Evolutionary conservation across 495 filamentous ascomycete species (phyloP).

Genomic region (Annulohypoxylon stygium): DNA sequence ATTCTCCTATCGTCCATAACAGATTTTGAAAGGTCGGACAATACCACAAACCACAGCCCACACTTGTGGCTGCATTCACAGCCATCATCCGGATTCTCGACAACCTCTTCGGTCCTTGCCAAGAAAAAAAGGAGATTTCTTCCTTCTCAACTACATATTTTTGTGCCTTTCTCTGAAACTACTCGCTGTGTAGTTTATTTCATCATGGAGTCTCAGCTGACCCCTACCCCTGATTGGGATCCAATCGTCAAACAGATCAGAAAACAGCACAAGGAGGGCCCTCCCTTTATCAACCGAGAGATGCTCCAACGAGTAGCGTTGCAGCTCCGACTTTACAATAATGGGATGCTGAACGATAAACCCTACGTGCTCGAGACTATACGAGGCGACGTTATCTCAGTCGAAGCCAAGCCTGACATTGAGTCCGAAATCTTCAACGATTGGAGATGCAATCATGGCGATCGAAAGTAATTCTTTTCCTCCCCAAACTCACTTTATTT

Average conservation of each 20-base stretch:
- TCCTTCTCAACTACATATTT: too few relatives aligned
- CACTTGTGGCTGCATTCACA: too few relatives aligned
- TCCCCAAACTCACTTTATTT: neutral
- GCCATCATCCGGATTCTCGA: too few relatives aligned
- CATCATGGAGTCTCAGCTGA: neutral
- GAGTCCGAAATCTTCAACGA: conserved; percentile 11
- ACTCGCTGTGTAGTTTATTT: too few relatives aligned
- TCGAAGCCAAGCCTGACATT: neutral
- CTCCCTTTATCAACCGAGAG: conserved; percentile 9
- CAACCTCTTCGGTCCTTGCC: too few relatives aligned
- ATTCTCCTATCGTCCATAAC: neutral
- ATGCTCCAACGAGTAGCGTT: neutral
- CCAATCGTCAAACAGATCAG: conserved; percentile 3
- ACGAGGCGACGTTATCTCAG: conserved; percentile 21
- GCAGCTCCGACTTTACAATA: conserved; percentile 12
- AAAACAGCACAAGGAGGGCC: neutral
- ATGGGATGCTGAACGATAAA: neutral
- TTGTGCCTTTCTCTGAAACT: too few relatives aligned
- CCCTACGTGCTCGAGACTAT: conserved; percentile 1
- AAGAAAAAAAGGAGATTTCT: too few relatives aligned
- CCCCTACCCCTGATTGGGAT: neutral
- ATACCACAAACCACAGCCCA: too few relatives aligned
- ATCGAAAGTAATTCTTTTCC: conserved; percentile 18
- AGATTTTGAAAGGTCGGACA: too few relatives aligned
- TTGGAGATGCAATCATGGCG: conserved; percentile 23